These are phyloP conservation scores for Vigna hirtella DNA, from an alignment of 306 rosid genomes.

Conservation along the genomic window DNA sequence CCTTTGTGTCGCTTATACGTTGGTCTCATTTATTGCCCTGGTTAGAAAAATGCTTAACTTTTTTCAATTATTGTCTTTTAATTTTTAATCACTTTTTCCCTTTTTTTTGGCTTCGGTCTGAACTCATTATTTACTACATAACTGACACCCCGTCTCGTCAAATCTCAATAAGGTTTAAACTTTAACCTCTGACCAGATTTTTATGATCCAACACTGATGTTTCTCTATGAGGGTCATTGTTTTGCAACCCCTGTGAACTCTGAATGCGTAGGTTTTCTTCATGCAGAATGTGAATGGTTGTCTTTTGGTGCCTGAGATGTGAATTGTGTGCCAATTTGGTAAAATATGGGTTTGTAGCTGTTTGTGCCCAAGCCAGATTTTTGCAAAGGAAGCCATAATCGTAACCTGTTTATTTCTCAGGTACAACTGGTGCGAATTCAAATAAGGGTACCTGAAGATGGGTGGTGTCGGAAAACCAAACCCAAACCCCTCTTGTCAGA, in stretches of 20 bases:
- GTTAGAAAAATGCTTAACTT: constrained; percentile 34
- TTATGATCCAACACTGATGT: constrained; percentile 7
- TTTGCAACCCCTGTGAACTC: neutral
- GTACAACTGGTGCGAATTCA: constrained; percentile 77
- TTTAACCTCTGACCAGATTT: constrained; percentile 16
- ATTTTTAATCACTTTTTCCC: neutral
- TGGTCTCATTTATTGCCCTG: constrained; percentile 65
- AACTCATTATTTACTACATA: neutral
- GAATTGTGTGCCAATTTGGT: constrained; percentile 21
- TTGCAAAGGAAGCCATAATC: neutral
- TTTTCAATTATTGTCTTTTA: neutral
- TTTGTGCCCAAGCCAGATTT: neutral
- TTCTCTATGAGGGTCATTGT: constrained; percentile 1
- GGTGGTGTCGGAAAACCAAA: too few species aligned
- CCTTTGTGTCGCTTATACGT: constrained; percentile 58
- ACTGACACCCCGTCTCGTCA: constrained; percentile 19
- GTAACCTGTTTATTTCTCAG: constrained; percentile 39
- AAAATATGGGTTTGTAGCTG: constrained; percentile 2
- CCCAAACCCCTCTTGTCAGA: too few species aligned
- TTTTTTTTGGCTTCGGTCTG: neutral
- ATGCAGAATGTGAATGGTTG: neutral
- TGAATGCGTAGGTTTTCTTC: neutral
- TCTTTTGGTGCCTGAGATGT: constrained; percentile 24
- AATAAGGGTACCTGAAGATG: constrained; percentile 73
- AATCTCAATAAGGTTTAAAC: constrained; percentile 3